Evolutionary conservation across 2,329 filamentous ascomycete species (phyloP).

Genomic region (Cytospora leucostoma): DNA sequence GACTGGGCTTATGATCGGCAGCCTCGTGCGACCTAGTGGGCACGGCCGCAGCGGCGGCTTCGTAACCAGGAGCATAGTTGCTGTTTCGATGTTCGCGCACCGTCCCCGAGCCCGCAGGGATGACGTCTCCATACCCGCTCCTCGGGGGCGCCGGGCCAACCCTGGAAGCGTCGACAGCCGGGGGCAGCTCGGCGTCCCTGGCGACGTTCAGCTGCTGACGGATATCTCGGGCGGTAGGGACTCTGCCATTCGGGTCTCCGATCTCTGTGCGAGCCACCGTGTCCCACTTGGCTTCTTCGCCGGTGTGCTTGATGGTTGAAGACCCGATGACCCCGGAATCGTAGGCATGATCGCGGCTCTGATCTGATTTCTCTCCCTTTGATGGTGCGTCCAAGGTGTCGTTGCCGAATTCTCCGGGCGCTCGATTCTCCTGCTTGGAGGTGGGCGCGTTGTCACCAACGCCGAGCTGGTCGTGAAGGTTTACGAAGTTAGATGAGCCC

Average conservation of each 20-base stretch:
- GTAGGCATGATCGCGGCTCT: background rate
- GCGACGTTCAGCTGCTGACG: conserved; percentile 1
- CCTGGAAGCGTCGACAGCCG: background rate
- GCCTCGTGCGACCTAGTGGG: conserved; percentile 5
- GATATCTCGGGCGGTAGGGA: conserved; percentile 2
- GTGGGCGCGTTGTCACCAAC: background rate
- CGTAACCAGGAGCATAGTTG: conserved; percentile 18
- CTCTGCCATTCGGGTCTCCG: conserved; percentile 14
- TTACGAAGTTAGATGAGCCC: conserved; percentile 8
- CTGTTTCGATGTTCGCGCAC: conserved; percentile 13
- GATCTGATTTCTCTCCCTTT: background rate
- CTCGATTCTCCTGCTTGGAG: background rate
- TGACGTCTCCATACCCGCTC: background rate
- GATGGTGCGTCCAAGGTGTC: conserved; percentile 1
- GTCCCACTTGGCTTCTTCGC: background rate
- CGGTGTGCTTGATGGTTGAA: background rate
- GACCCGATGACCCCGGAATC: background rate
- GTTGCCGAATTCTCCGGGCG: background rate
- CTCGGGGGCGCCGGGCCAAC: background rate
- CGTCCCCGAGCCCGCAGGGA: background rate
- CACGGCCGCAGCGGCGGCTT: conserved; percentile 9
- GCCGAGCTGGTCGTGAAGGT: conserved; percentile 8
- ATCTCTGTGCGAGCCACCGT: background rate
- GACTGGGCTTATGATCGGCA: background rate
- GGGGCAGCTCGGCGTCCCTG: background rate